A percentile compares a stretch with the other conserved stretches of the same genome.
These are phyloP conservation scores for Chytriomyces hyalinus DNA, from an alignment of 192 early-diverging fungal species.

Conservation along the genomic window DNA sequence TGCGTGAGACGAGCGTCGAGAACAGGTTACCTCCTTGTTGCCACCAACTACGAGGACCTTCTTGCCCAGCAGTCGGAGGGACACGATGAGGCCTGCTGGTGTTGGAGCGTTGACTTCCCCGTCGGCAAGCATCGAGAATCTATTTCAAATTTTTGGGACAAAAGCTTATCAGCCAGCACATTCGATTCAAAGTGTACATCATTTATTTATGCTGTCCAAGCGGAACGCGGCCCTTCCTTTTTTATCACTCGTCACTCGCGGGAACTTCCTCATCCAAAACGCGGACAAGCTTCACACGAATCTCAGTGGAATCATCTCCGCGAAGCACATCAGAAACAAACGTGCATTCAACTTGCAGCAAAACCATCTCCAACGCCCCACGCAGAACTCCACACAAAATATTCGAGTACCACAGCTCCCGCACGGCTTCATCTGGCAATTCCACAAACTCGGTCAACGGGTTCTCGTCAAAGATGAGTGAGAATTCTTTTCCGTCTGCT, in stretches of 20 bases:
- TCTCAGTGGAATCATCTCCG: slow-evolving; percentile 90
- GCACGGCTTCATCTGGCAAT: slow-evolving; percentile 76
- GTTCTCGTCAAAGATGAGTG: slow-evolving; percentile 93
- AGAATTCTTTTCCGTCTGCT: slow-evolving; percentile 85
- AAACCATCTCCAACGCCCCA: slow-evolving; percentile 94
- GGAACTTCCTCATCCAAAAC: slow-evolving; percentile 96
- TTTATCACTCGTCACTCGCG: slow-evolving; percentile 65
- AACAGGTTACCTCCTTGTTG: slow-evolving; percentile 59
- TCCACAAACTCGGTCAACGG: slow-evolving; percentile 98
- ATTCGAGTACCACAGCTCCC: slow-evolving; percentile 93
- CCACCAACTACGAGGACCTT: slow-evolving; percentile 92
- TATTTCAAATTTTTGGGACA: no score
- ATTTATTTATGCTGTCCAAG: neutral
- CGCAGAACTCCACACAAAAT: slow-evolving; percentile 92
- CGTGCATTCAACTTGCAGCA: slow-evolving; percentile 83
- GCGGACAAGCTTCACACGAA: slow-evolving; percentile 87
- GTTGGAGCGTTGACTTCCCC: neutral
- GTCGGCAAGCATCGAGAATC: no score
- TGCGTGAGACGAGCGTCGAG: neutral
- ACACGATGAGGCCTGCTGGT: slow-evolving; percentile 64
- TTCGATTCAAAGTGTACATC: neutral
- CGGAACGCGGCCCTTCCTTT: neutral
- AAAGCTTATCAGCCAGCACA: no score
- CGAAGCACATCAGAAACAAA: slow-evolving; percentile 85
- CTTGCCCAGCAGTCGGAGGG: slow-evolving; percentile 75